Conservation (phyloP, 1,139 yeast genomes). For the Scheffersomyces titani region DNA sequence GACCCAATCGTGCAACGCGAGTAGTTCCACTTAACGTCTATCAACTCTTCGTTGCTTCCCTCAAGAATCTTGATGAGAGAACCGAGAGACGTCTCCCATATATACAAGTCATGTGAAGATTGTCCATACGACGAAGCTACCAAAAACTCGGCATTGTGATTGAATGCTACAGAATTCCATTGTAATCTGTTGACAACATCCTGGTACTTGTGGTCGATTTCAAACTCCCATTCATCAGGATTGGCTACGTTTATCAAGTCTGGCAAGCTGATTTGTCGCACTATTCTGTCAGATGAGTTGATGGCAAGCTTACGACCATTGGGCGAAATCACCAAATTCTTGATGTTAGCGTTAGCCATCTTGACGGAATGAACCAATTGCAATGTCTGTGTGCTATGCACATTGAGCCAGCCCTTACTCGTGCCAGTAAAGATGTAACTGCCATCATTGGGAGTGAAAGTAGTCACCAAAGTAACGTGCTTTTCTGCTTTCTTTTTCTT, state of each 20-base stretch:
- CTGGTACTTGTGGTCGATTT: conserved; percentile 80
- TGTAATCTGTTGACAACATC: conserved; percentile 87
- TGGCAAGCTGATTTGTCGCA: conserved; percentile 66
- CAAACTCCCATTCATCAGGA: conserved; percentile 54
- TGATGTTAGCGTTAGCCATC: conserved; percentile 70
- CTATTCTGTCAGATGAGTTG: conserved; percentile 80
- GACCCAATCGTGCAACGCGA: conserved; percentile 75
- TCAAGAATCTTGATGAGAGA: conserved; percentile 85
- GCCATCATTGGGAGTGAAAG: conserved; percentile 46
- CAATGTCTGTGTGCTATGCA: conserved; percentile 35
- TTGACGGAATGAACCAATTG: conserved; percentile 51
- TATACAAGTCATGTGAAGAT: conserved; percentile 81
- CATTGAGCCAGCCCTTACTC: conserved; percentile 73
- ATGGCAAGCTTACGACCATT: conserved; percentile 72
- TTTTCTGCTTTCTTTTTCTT: conserved; percentile 17
- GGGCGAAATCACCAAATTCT: conserved; percentile 64
- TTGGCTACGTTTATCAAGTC: conserved; percentile 35
- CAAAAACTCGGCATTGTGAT: conserved; percentile 78
- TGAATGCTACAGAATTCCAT: conserved; percentile 83
- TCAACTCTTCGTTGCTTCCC: conserved; percentile 86
- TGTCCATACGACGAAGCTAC: conserved; percentile 89
- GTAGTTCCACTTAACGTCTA: conserved; percentile 86
- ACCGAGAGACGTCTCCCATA: conserved; percentile 93
- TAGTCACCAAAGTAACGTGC: conserved; percentile 32
- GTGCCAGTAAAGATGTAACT: conserved; percentile 70